A percentile compares a stretch with the other conserved stretches of the same genome.
phyloP scores from a whole-genome alignment of 768 basidiomycete genomes.

The Nevesoporus exiguus region DNA sequence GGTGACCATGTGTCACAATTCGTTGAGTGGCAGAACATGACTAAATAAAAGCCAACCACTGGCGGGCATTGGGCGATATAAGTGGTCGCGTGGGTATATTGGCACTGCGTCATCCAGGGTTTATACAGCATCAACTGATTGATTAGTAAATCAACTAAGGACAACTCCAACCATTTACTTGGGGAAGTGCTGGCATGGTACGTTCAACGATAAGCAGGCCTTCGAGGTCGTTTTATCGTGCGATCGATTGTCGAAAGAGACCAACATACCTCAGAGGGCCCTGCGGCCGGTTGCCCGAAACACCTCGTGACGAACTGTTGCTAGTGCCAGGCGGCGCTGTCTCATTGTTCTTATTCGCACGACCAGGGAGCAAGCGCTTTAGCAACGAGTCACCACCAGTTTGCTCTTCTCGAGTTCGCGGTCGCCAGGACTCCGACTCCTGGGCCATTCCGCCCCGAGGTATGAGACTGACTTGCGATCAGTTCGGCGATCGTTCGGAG shows the following conservation, averaged over 20 bases:
- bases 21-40: too few species aligned
- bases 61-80: too few species aligned
- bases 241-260: not conserved
- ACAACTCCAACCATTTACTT: not conserved
- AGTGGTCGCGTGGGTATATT: too few species aligned
- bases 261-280: not conserved
- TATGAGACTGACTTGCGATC: not conserved
- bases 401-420: not conserved
- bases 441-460: not conserved
- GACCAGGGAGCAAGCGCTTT: not conserved
- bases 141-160: not conserved
- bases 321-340: too few species aligned
- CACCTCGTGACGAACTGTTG: not conserved
- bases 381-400: not conserved
- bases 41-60: too few species aligned
- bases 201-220: not conserved
- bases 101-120: too few species aligned
- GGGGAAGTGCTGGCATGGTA: not conserved
- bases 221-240: not conserved
- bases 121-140: too few species aligned
- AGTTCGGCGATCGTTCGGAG: not conserved
- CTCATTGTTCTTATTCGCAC: not conserved
- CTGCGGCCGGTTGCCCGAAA: not conserved
- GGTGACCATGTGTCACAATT: too few species aligned
- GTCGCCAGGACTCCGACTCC: not conserved